phyloP scores from a whole-genome alignment of 805 yeast genomes.

The Nakazawaea holstii region DNA sequence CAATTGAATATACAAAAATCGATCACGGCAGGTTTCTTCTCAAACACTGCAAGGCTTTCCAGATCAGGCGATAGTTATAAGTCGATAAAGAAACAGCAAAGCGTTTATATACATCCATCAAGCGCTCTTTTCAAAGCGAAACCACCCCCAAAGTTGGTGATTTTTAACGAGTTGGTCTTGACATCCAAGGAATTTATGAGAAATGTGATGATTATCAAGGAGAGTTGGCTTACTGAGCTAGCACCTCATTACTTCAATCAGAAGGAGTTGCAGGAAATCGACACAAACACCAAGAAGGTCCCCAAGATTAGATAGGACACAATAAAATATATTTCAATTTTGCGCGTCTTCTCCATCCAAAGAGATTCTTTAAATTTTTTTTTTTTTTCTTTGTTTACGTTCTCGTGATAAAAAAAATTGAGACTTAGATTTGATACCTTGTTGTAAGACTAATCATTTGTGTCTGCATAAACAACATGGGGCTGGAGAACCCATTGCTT shows the following conservation, averaged over 20 bases:
- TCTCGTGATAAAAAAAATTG: too few species aligned
- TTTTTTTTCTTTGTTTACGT: too few species aligned
- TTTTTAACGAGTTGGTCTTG: slow-evolving; percentile 78
- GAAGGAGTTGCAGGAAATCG: slow-evolving; percentile 13
- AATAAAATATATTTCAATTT: too few species aligned
- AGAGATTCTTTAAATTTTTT: too few species aligned
- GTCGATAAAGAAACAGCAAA: slow-evolving; percentile 59
- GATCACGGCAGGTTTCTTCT: slow-evolving; percentile 63
- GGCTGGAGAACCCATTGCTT: slow-evolving; percentile 23
- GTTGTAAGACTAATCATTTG: not conserved
- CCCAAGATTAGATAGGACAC: slow-evolving; percentile 3
- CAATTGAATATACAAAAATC: slow-evolving; percentile 41
- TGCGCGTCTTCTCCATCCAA: too few species aligned
- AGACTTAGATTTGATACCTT: not conserved
- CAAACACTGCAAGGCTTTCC: slow-evolving; percentile 56
- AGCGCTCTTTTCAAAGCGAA: slow-evolving; percentile 58
- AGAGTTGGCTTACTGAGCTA: slow-evolving; percentile 64
- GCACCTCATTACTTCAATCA: slow-evolving; percentile 55
- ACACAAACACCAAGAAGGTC: slow-evolving; percentile 10
- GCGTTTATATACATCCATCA: slow-evolving; percentile 84
- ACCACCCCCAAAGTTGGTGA: slow-evolving; percentile 69
- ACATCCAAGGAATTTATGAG: slow-evolving; percentile 90
- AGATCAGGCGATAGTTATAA: slow-evolving; percentile 65
- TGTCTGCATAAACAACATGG: not conserved
- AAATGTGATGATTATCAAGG: slow-evolving; percentile 67